Conservation (phyloP, 1,139 yeast species). For the Barnettozyma hawaiiensis region DNA sequence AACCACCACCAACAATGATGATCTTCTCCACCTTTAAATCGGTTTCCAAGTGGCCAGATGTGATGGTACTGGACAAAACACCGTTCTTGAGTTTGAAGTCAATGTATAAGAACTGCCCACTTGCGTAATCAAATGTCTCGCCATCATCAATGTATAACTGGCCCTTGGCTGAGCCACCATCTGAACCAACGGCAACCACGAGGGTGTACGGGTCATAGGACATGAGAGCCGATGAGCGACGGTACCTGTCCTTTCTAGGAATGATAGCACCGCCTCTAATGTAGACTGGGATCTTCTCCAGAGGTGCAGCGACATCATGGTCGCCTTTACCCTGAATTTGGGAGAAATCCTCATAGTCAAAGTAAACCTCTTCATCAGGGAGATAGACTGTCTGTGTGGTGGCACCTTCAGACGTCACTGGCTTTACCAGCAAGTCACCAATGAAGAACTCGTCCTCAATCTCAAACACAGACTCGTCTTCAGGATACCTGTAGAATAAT, state of each 20-base stretch:
- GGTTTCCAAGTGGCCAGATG: constrained; percentile 24
- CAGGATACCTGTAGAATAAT: constrained; percentile 59
- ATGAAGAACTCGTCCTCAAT: constrained; percentile 83
- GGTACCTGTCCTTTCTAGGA: constrained; percentile 61
- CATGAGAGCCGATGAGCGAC: constrained; percentile 80
- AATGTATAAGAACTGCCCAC: constrained; percentile 43
- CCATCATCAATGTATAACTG: constrained; percentile 79
- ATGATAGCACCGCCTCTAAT: constrained; percentile 75
- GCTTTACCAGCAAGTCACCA: constrained; percentile 80
- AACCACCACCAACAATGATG: constrained; percentile 44
- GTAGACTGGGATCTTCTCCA: constrained; percentile 65
- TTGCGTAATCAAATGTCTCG: constrained; percentile 54
- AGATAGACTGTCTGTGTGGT: constrained; percentile 43
- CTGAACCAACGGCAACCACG: constrained; percentile 50
- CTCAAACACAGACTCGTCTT: constrained; percentile 42
- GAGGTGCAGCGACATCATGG: constrained; percentile 40
- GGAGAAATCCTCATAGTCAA: constrained; percentile 46
- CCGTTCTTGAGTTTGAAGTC: constrained; percentile 32
- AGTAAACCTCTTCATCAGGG: constrained; percentile 63
- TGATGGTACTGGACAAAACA: constrained; percentile 26
- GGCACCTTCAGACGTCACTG: constrained; percentile 60
- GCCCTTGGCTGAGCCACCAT: constrained; percentile 50
- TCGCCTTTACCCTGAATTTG: constrained; percentile 34
- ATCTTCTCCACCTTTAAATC: constrained; percentile 51
- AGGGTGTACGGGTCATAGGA: constrained; percentile 77